Conservation (phyloP, 2,329 filamentous ascomycete genomes). For the Colletotrichum orchidophilum region DNA sequence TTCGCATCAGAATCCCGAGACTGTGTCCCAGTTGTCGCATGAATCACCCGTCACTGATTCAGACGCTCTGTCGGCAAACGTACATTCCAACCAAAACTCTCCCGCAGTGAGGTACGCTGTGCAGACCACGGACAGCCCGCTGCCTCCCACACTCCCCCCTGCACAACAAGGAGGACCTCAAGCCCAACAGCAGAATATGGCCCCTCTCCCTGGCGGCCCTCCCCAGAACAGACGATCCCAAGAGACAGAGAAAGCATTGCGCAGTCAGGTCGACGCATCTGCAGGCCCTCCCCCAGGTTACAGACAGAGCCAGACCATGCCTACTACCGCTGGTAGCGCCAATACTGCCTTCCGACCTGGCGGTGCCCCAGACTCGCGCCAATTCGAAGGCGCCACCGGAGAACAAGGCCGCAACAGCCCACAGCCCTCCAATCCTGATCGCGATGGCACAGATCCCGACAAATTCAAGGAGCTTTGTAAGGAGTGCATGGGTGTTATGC, state of each 20-base stretch:
- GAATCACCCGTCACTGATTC: conserved; percentile 65
- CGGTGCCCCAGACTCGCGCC: conserved; percentile 48
- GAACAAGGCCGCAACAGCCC: conserved; percentile 66
- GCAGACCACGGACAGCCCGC: conserved; percentile 39
- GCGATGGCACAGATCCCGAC: conserved; percentile 56
- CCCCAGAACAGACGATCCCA: conserved; percentile 57
- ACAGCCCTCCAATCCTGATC: conserved; percentile 57
- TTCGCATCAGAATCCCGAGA: conserved; percentile 62
- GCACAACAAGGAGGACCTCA: conserved; percentile 39
- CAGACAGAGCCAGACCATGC: conserved; percentile 58
- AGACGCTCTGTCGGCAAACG: conserved; percentile 52
- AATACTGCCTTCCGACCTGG: conserved; percentile 52
- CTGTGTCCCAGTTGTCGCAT: conserved; percentile 69
- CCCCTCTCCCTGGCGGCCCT: conserved; percentile 55
- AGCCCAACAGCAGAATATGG: conserved; percentile 54
- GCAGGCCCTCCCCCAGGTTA: conserved; percentile 61
- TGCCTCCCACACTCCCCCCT: conserved; percentile 36
- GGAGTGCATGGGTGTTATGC: conserved; percentile 35
- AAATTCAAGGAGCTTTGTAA: conserved; percentile 68
- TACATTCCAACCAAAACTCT: conserved; percentile 55
- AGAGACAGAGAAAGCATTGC: conserved; percentile 58
- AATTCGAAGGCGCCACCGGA: conserved; percentile 55
- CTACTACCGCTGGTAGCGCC: conserved; percentile 48
- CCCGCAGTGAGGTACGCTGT: conserved; percentile 51
- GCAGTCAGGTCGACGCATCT: conserved; percentile 53